Evolutionary conservation across 1,139 yeast species (phyloP), one percentile per base, ranked within the genome.

Genomic region (Tardiomyces digboiensis): DNA sequence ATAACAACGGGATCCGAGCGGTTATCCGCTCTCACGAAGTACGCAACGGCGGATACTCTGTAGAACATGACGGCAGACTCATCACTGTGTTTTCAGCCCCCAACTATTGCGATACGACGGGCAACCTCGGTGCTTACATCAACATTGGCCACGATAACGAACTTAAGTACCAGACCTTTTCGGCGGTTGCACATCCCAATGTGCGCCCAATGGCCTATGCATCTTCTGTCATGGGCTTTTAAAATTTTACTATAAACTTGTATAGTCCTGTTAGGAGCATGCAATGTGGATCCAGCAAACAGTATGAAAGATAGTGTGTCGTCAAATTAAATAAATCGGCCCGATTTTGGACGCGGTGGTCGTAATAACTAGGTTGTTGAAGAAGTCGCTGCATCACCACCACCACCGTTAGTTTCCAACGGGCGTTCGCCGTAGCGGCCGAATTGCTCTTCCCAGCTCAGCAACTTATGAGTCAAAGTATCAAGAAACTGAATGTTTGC

Each of bases 41-140:
- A 7, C 74, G 97, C 58, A 82, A 83, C 84, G 80, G 75, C 7
- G 99, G 99, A 42, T 87, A 82, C 47, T 89, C 87, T 52, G 73
- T 72, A 43, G 97, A 91, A 60, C 99, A 91, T 59, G 74, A 82
- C 48, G 95, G 94, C 8, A 74, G 80, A 55, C 75, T 91, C 44
- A 78, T 88, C 46, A 91, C 99, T 0, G 95, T 91, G 19, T 91
- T 91, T 64, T 82, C 94, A 64, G 98, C 99, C 0, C 99, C 99
- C 37, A 89, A 93, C 64, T 91, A 91, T 64, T 89, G 97, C 66
- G 99, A 93, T 59, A 71, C 82, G 16, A 88, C 87, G 45, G 95
- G 95, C 14, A 91, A 91, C 63, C 64, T 76, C 52, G 99, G 97
- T 44, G 98, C 95, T 10, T 84, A 84, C 46, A 80, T 89, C 44